Conservation (phyloP, 768 basidiomycete genomes). For the Lepiota brunneoincarnata region DNA sequence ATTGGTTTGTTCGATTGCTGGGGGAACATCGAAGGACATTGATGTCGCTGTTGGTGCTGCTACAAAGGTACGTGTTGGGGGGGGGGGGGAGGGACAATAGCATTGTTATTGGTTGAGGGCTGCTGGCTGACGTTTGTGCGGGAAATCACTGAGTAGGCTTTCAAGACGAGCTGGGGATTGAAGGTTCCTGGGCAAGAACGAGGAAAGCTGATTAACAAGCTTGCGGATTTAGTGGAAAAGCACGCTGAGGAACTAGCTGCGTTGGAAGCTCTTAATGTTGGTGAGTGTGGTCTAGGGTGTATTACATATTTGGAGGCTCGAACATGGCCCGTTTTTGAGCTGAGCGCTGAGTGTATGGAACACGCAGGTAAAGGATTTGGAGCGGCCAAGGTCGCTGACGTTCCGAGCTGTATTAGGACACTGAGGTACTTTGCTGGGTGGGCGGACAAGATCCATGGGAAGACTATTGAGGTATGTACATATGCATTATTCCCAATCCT, state of each 20-base stretch:
- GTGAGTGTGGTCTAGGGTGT: conserved; percentile 26
- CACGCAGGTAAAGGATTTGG: conserved; percentile 52
- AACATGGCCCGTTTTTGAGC: neutral
- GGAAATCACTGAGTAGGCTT: conserved; percentile 50
- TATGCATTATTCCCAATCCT: conserved; percentile 6
- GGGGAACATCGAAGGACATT: conserved; percentile 67
- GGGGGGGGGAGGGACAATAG: too few species aligned
- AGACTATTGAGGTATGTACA: conserved; percentile 59
- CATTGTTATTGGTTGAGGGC: too few species aligned
- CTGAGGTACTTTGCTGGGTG: conserved; percentile 86
- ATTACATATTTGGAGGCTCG: neutral
- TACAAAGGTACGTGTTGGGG: conserved; percentile 40
- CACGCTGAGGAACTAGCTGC: conserved; percentile 33
- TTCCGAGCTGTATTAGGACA: conserved; percentile 42
- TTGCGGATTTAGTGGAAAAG: conserved; percentile 28
- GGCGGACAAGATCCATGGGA: conserved; percentile 82
- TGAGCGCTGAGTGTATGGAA: neutral
- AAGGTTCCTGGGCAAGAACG: conserved; percentile 42
- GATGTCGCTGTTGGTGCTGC: conserved; percentile 73
- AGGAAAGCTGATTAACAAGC: conserved; percentile 26
- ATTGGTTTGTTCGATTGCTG: conserved; percentile 51
- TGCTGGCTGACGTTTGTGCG: too few species aligned
- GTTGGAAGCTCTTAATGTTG: conserved; percentile 70
- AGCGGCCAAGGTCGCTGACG: conserved; percentile 49
- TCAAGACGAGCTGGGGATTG: conserved; percentile 65